Percentiles rank a stretch among this genome's conserved stretches.
These are phyloP conservation scores for Manihot esculenta DNA, from an alignment of 441 rosid species.

Conservation along the genomic window DNA sequence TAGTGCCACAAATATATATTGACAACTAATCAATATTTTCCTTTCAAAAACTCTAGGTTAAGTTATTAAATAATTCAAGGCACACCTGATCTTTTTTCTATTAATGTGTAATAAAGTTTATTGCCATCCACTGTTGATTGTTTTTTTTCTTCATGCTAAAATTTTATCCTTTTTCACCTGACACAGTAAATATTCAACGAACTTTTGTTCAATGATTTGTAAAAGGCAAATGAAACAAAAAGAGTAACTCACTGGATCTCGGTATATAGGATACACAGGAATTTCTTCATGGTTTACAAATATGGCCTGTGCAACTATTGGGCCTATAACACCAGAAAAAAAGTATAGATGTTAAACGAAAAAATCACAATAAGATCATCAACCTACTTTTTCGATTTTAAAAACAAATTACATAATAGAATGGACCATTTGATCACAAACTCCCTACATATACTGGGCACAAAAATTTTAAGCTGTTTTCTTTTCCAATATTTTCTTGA, in stretches of 20 bases:
- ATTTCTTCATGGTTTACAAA: slow-evolving; percentile 89
- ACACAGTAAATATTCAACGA: background rate
- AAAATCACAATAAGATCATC: background rate
- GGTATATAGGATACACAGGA: slow-evolving; percentile 77
- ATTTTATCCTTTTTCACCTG: background rate
- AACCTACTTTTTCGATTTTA: background rate
- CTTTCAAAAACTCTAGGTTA: background rate
- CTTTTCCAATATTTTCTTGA: background rate
- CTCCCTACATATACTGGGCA: background rate
- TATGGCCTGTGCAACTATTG: slow-evolving; percentile 94
- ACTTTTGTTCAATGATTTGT: background rate
- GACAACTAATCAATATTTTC: background rate
- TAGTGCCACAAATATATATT: background rate
- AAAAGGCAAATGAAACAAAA: slow-evolving; percentile 15
- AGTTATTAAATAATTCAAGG: background rate
- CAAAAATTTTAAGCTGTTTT: background rate
- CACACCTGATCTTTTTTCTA: background rate
- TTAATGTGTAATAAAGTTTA: background rate
- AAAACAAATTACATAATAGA: background rate
- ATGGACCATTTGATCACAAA: background rate
- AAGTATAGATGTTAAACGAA: background rate
- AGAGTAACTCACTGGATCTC: slow-evolving; percentile 78
- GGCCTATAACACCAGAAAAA: slow-evolving; percentile 48
- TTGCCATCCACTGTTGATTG: background rate
- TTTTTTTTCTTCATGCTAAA: background rate